Evolutionary conservation across 148 eudicot species (phyloP).

Genomic region (Rhododendron mucronatum): DNA sequence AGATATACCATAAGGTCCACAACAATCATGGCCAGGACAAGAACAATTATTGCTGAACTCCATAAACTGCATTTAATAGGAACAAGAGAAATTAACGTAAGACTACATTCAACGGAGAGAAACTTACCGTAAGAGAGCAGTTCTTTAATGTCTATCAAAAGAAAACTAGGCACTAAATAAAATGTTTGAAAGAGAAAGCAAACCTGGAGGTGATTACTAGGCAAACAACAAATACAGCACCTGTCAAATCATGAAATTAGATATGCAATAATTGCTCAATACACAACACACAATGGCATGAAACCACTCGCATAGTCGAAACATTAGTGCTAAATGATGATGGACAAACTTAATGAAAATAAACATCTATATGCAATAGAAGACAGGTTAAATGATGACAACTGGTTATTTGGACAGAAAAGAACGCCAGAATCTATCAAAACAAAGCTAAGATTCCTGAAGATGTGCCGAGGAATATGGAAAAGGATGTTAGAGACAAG

Average conservation of each 20-base stretch:
- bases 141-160: neutral
- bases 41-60: conserved; percentile 59
- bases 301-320: neutral
- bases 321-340: neutral
- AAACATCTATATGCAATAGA: neutral
- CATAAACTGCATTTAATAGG: conserved; percentile 49
- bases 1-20: conserved; percentile 57
- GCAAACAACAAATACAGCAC: conserved; percentile 65
- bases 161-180: neutral
- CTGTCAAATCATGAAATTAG: conserved; percentile 31
- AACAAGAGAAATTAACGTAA: conserved; percentile 8
- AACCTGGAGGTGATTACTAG: conserved; percentile 59
- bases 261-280: neutral
- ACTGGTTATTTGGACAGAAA: neutral
- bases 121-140: neutral
- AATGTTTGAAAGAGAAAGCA: neutral
- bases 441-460: neutral
- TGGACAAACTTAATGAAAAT: neutral
- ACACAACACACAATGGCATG: conserved; percentile 2
- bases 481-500: neutral
- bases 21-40: conserved; percentile 64
- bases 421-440: neutral
- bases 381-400: neutral
- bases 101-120: neutral
- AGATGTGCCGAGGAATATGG: neutral